Conservation (phyloP, 345 rosid species). For the Excoecaria cochinchinensis region DNA sequence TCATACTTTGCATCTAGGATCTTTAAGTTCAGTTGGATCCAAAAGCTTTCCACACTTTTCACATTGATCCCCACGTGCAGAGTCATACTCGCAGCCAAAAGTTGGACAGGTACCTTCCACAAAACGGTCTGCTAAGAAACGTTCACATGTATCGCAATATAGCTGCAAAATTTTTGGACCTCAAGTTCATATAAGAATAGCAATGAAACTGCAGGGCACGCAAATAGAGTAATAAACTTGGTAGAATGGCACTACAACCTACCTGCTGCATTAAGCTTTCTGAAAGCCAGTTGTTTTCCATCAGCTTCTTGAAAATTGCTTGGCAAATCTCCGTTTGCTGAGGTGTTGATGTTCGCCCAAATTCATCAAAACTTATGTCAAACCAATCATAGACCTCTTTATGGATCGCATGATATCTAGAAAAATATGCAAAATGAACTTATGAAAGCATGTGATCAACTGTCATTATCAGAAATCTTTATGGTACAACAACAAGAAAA, state of each 20-base stretch:
- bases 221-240: background rate
- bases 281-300: slow-evolving; percentile 74
- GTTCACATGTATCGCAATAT: slow-evolving; percentile 70
- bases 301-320: slow-evolving; percentile 70
- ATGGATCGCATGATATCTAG: slow-evolving; percentile 88
- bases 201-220: background rate
- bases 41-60: slow-evolving; percentile 87
- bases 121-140: slow-evolving; percentile 87
- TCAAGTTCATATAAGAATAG: background rate
- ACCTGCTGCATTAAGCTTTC: slow-evolving; percentile 91
- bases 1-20: slow-evolving; percentile 84
- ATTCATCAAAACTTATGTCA: slow-evolving; percentile 80
- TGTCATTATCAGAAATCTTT: too few relatives aligned
- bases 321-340: slow-evolving; percentile 95
- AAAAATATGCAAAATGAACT: background rate
- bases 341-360: slow-evolving; percentile 85
- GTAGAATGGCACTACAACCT: background rate
- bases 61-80: slow-evolving; percentile 98
- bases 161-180: slow-evolving; percentile 40
- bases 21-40: slow-evolving; percentile 81
- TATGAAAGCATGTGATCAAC: background rate
- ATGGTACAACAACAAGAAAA: too few relatives aligned
- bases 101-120: slow-evolving; percentile 87
- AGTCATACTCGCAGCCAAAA: slow-evolving; percentile 63
- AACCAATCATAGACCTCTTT: slow-evolving; percentile 90